Conservation (phyloP, 352 stramenopile genomes). For the Phytophthora idaei region DNA sequence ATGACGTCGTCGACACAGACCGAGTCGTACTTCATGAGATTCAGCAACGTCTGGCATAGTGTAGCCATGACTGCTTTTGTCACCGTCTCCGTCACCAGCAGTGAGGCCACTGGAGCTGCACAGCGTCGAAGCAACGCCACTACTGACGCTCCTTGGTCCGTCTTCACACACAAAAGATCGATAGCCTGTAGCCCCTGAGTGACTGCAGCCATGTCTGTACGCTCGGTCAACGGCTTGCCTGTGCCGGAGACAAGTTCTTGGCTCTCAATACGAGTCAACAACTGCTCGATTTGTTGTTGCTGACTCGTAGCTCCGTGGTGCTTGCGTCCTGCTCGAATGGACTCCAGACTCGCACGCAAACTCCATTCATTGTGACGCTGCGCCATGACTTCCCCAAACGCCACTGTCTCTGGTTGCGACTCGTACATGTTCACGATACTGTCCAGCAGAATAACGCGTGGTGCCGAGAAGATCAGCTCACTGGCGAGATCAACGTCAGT, state of each 20-base stretch:
- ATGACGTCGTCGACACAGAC: conserved; percentile 43
- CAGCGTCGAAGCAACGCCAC: conserved; percentile 51
- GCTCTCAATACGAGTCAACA: conserved; percentile 38
- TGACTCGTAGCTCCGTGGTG: conserved; percentile 49
- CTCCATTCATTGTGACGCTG: conserved; percentile 39
- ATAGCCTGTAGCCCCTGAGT: conserved; percentile 47
- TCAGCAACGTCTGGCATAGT: conserved; percentile 72
- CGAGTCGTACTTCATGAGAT: conserved; percentile 61
- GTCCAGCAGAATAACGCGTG: conserved; percentile 44
- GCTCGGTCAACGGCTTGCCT: conserved; percentile 28
- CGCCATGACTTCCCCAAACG: conserved; percentile 49
- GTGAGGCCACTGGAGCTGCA: conserved; percentile 42
- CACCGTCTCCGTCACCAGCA: conserved; percentile 49
- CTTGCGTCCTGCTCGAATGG: conserved; percentile 45
- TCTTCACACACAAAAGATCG: conserved; percentile 51
- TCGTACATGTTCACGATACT: conserved; percentile 61
- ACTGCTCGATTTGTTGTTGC: conserved; percentile 59
- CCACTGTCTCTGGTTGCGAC: conserved; percentile 46
- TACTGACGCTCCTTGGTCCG: conserved; percentile 40
- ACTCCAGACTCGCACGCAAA: conserved; percentile 34
- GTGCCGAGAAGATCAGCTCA: conserved; percentile 46
- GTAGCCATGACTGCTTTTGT: conserved; percentile 64
- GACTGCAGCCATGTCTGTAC: conserved; percentile 30
- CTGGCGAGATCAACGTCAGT: conserved; percentile 40
- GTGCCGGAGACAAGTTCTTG: conserved; percentile 7